Conservation (phyloP, 331 rosid genomes). For the Quercus lobata region DNA sequence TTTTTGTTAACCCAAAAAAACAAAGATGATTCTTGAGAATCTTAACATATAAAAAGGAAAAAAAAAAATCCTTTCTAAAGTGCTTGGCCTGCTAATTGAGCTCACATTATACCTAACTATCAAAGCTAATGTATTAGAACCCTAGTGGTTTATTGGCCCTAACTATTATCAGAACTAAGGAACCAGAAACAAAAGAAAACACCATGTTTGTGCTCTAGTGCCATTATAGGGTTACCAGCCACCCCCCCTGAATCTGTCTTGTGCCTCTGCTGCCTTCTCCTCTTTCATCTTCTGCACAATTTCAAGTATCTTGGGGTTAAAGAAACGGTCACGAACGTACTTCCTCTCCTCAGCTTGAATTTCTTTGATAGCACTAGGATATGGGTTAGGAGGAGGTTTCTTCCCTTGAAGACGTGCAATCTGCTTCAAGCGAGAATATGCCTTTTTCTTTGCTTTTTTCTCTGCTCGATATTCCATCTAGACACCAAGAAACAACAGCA, state of each 20-base stretch:
- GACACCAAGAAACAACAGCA: constrained; percentile 11
- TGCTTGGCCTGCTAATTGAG: not conserved
- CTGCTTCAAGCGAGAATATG: constrained; percentile 64
- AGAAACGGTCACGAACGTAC: constrained; percentile 70
- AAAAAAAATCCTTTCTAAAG: not conserved
- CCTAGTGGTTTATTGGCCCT: constrained; percentile 1
- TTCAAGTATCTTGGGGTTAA: constrained; percentile 52
- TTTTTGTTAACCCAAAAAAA: not conserved
- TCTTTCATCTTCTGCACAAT: constrained; percentile 51
- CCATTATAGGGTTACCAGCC: constrained; percentile 12
- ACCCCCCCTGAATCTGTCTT: constrained; percentile 35
- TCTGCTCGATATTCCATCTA: constrained; percentile 47
- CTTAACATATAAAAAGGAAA: not conserved
- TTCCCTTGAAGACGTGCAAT: constrained; percentile 73
- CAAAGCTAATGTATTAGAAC: not conserved
- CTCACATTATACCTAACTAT: not conserved
- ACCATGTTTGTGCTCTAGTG: not conserved
- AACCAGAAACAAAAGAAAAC: constrained; percentile 8
- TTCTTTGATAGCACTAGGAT: constrained; percentile 71
- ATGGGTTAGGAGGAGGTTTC: constrained; percentile 81
- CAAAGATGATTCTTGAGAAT: too few relatives aligned
- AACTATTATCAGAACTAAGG: constrained; percentile 4
- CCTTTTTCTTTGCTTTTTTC: constrained; percentile 70
- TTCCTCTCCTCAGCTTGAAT: constrained; percentile 88
- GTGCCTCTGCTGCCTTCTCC: constrained; percentile 25